Percentiles rank a stretch among this genome's conserved stretches.
Evolutionary conservation across 1,139 yeast genomes (phyloP).

Genomic region (Blastobotrys malaysiensis): DNA sequence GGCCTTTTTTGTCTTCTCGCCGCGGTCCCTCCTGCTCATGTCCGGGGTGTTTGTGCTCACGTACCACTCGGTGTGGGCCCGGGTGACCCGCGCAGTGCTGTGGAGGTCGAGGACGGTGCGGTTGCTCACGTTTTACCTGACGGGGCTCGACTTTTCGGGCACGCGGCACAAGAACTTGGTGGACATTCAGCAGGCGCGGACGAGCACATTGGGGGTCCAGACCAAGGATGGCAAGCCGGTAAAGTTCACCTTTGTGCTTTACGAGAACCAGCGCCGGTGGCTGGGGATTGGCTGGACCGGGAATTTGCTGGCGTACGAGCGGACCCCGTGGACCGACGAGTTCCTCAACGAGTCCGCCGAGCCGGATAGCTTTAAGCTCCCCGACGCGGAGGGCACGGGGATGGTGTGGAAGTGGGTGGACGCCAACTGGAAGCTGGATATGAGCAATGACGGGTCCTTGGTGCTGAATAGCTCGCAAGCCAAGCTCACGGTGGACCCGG

Average conservation of each 20-base stretch:
- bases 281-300: constrained; percentile 97
- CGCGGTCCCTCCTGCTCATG: constrained; percentile 59
- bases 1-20: constrained; percentile 62
- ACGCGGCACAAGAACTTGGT: constrained; percentile 30
- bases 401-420: constrained; percentile 95
- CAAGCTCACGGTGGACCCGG: constrained; percentile 73
- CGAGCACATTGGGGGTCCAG: constrained; percentile 47
- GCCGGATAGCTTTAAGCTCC: constrained; percentile 71
- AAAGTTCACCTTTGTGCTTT: constrained; percentile 85
- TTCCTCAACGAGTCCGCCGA: constrained; percentile 79
- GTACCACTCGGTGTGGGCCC: constrained; percentile 80
- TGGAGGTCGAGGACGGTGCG: constrained; percentile 80
- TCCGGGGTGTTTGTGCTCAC: constrained; percentile 63
- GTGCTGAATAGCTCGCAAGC: constrained; percentile 59
- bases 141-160: constrained; percentile 80
- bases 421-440: constrained; percentile 82
- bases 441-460: constrained; percentile 82
- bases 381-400: constrained; percentile 64
- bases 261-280: constrained; percentile 96
- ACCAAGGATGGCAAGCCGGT: constrained; percentile 60
- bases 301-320: constrained; percentile 81
- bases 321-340: constrained; percentile 97
- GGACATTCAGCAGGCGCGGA: constrained; percentile 21
- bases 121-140: constrained; percentile 66
- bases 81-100: constrained; percentile 70